Conservation (phyloP, 1,139 yeast genomes). For the Meyerozyma guilliermondii region DNA sequence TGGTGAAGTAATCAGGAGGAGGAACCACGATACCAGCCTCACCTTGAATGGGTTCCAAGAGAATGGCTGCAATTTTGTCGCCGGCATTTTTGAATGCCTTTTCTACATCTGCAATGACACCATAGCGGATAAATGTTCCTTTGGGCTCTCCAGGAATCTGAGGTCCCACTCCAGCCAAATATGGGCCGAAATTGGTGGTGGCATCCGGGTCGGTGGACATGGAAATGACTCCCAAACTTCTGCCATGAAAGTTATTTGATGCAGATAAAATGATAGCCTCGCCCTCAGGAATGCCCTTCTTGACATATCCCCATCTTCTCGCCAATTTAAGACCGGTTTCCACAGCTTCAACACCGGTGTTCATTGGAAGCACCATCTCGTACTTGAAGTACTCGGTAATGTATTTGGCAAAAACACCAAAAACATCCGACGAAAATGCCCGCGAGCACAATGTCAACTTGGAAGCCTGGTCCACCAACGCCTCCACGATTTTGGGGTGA, state of each 20-base stretch:
- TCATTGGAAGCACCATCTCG: slow-evolving; percentile 95
- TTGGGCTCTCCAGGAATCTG: slow-evolving; percentile 58
- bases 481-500: slow-evolving; percentile 86
- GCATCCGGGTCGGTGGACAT: slow-evolving; percentile 97
- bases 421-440: slow-evolving; percentile 87
- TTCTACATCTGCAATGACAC: slow-evolving; percentile 81
- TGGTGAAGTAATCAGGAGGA: slow-evolving; percentile 69
- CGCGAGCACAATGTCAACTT: slow-evolving; percentile 82
- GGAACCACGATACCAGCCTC: slow-evolving; percentile 98
- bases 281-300: slow-evolving; percentile 75
- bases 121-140: slow-evolving; percentile 62
- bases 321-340: slow-evolving; percentile 93
- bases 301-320: slow-evolving; percentile 93
- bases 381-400: slow-evolving; percentile 85
- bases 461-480: slow-evolving; percentile 83
- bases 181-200: slow-evolving; percentile 85
- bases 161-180: slow-evolving; percentile 79
- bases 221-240: slow-evolving; percentile 92
- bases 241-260: slow-evolving; percentile 88
- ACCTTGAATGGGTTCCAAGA: slow-evolving; percentile 96
- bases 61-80: slow-evolving; percentile 84
- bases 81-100: slow-evolving; percentile 80
- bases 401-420: slow-evolving; percentile 83
- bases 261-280: slow-evolving; percentile 90
- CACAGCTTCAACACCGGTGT: slow-evolving; percentile 98